Conservation (phyloP, 2,329 filamentous ascomycete species). For the Pseudogymnoascus sp. region DNA sequence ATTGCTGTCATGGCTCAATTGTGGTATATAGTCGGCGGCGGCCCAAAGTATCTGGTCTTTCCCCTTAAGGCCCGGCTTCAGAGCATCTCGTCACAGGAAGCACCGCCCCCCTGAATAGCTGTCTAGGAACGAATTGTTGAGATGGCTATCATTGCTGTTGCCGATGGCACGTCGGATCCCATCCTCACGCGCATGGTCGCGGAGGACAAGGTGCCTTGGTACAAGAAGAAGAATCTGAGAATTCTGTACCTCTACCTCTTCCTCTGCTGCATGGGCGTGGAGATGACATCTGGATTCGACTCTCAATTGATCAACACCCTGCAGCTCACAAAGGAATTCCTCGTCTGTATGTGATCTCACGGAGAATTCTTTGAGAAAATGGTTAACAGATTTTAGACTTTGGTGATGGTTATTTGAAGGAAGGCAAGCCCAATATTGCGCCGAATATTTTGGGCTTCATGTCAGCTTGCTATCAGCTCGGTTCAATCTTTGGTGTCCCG, state of each 20-base stretch:
- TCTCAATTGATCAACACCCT: constrained; percentile 41
- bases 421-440: constrained; percentile 22
- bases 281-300: constrained; percentile 49
- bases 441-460: constrained; percentile 39
- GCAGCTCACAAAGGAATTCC: constrained; percentile 25
- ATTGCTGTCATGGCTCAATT: constrained; percentile 1
- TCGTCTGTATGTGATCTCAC: background rate
- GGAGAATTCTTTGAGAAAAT: background rate
- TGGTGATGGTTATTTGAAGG: constrained; percentile 6
- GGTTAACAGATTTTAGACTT: constrained; percentile 14
- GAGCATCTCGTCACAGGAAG: background rate
- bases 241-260: constrained; percentile 34
- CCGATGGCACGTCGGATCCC: constrained; percentile 27
- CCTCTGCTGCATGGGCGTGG: constrained; percentile 45
- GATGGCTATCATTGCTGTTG: background rate
- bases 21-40: constrained; percentile 3
- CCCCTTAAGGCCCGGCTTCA: background rate
- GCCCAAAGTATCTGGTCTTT: background rate
- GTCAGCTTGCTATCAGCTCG: constrained; percentile 47
- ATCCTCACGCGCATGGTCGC: constrained; percentile 34
- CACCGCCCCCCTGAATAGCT: background rate
- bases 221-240: constrained; percentile 32
- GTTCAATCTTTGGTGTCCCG: constrained; percentile 46
- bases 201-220: constrained; percentile 34
- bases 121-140: constrained; percentile 3